These are phyloP conservation scores for Candida tallmaniae DNA, from an alignment of 805 yeast species.

Conservation along the genomic window DNA sequence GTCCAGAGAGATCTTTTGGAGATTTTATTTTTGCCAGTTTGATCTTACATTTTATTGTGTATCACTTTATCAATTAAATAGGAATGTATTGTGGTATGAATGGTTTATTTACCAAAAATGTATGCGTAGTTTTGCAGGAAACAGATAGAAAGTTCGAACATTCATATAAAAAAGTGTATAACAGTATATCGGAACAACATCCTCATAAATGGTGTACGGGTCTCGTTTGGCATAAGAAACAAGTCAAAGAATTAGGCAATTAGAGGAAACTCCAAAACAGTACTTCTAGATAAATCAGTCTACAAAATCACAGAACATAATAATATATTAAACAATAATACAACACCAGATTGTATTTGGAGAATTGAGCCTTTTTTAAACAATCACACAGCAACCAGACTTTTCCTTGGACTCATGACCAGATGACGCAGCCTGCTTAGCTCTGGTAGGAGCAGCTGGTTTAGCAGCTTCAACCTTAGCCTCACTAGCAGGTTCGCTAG, in stretches of 20 bases:
- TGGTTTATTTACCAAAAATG: not conserved
- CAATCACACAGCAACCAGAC: conserved; percentile 35
- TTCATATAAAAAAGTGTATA: not conserved
- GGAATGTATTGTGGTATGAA: not conserved
- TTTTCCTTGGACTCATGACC: conserved; percentile 24
- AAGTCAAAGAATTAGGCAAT: too few relatives aligned
- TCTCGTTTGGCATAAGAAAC: too few relatives aligned
- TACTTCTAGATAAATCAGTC: too few relatives aligned
- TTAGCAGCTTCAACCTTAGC: conserved; percentile 8
- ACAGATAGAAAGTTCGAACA: not conserved
- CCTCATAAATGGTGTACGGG: too few relatives aligned
- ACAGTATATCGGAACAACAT: too few relatives aligned
- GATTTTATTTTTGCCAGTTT: conserved; percentile 86
- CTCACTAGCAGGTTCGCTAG: conserved; percentile 5
- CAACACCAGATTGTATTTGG: conserved; percentile 10
- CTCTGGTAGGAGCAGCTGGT: conserved; percentile 9
- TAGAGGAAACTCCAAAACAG: too few relatives aligned
- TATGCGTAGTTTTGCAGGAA: not conserved
- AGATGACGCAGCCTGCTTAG: conserved; percentile 9
- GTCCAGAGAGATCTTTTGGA: conserved; percentile 65
- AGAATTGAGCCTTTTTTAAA: conserved; percentile 11
- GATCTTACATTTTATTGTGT: conserved; percentile 80
- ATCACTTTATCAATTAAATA: conserved; percentile 79
- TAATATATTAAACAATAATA: conserved; percentile 6
- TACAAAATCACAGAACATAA: too few relatives aligned